Base-by-base conservation (phyloP, 2,329 filamentous ascomycete species). In the Seiridium unicorne region DNA sequence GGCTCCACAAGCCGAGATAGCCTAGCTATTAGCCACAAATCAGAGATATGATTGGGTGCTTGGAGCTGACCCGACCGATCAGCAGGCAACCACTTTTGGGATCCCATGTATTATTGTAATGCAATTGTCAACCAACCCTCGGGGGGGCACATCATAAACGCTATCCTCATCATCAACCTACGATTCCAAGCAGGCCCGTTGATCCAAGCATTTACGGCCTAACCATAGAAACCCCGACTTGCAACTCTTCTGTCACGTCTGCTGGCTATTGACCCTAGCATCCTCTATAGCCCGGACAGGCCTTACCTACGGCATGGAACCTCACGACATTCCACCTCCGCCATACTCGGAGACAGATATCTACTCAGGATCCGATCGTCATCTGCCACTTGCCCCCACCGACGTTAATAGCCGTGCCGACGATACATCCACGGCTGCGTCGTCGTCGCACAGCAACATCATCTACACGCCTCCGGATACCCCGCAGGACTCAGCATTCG, bases 331-430 rank as follows among this genome's bases (percentile, higher is more conserved):
- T 6, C 81, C 83, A 26, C 84, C 83, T 47, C 83, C 83, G 4
- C 84, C 84, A 5, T 87, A 87, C 65, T 79, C 79, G 44, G 83
- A 84, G 69, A 85, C 81, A 13, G 84, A 86, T 68, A 78, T 83
- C 44, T 83, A 79, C 72, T 84, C 81, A 11, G 11, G 31, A 10
- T 35, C 49, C 9, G 49, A 51, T 3, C 32, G 36, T n/a, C 49
- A 51, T 8, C 35, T 35, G 11, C 74, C 68, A 55, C 72, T 80
- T 3, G 74, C 74, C 36, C 66, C 64, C 56, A 70, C 69, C 56
- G 13, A 13, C n/a, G 13, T 64, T 65, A 58, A 59, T 44, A 55
- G 59, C 18, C 65, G 65, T 55, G 69, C 73, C 55, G 76, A 79
- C 59, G 71, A 75, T 64, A 69, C 66, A 42, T 75, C 76, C n/a